Evolutionary conservation across 768 basidiomycete genomes (phyloP).

Genomic region (Russula sp.): DNA sequence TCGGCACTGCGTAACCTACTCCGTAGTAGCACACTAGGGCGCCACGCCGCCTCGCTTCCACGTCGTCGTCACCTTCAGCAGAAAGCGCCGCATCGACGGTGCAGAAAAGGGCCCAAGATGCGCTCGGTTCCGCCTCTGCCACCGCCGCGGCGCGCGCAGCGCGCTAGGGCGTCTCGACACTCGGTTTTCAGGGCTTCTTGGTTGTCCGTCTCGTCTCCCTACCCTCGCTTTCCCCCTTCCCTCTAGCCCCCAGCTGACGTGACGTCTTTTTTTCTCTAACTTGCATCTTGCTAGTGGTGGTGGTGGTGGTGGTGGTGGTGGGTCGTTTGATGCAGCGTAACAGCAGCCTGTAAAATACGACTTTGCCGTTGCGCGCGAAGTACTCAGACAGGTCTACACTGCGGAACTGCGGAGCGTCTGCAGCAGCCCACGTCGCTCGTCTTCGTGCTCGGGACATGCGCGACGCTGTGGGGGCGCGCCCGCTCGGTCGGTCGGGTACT

Average conservation of each 20-base stretch:
- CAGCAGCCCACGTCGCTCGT: constrained; percentile 58
- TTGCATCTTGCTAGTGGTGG: too few species aligned
- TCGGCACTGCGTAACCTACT: neutral
- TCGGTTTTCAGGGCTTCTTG: constrained; percentile 39
- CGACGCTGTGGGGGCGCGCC: constrained; percentile 62
- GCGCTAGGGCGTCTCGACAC: too few species aligned
- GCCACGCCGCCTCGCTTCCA: constrained; percentile 12
- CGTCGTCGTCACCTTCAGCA: neutral
- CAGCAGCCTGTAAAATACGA: constrained; percentile 76
- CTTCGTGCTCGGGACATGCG: constrained; percentile 53
- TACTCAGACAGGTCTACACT: constrained; percentile 52
- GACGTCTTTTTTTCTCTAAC: neutral
- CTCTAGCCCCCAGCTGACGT: neutral
- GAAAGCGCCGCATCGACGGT: constrained; percentile 31
- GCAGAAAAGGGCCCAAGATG: too few species aligned
- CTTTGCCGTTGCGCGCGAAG: constrained; percentile 65
- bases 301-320: too few species aligned
- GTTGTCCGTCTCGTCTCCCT: constrained; percentile 34
- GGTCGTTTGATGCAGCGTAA: constrained; percentile 46
- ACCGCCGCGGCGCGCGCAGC: too few species aligned
- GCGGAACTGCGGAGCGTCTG: constrained; percentile 47
- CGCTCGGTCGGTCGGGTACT: too few species aligned
- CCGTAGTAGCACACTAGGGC: neutral
- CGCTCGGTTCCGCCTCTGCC: too few species aligned
- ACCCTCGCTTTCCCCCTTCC: neutral